Conservation (phyloP, 2,329 filamentous ascomycete genomes). For the Paramyrothecium roridum region DNA sequence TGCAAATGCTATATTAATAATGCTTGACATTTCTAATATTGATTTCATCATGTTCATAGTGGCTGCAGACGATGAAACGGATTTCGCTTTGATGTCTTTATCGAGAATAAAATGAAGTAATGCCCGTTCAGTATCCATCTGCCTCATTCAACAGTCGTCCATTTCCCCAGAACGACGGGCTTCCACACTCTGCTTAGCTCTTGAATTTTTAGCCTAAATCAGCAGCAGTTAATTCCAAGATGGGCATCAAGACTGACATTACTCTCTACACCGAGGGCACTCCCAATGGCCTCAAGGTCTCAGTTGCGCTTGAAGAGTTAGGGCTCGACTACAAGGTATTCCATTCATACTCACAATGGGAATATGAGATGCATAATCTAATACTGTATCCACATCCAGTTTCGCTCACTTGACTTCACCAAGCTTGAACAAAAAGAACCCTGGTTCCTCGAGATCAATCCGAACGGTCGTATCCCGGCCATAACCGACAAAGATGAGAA, state of each 20-base stretch:
- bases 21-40: neutral
- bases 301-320: constrained; percentile 77
- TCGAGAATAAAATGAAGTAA: neutral
- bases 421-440: constrained; percentile 72
- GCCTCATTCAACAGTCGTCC: neutral
- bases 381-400: constrained; percentile 14
- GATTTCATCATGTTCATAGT: neutral
- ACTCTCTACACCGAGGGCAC: constrained; percentile 4
- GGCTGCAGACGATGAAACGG: neutral
- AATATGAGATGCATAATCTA: neutral
- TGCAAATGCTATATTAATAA: neutral
- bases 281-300: constrained; percentile 68
- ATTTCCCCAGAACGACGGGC: neutral
- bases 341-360: neutral
- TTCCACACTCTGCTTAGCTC: neutral
- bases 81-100: neutral
- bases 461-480: constrained; percentile 82
- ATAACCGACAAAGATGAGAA: constrained; percentile 72
- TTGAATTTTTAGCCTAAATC: too few species aligned
- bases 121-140: neutral
- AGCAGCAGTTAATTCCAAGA: too few species aligned
- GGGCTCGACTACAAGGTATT: constrained; percentile 67
- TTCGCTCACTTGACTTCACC: constrained; percentile 60
- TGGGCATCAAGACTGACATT: neutral
- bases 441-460: constrained; percentile 84